Base-by-base conservation (phyloP, 164 flowering plant species). In the Macadamia integrifolia region DNA sequence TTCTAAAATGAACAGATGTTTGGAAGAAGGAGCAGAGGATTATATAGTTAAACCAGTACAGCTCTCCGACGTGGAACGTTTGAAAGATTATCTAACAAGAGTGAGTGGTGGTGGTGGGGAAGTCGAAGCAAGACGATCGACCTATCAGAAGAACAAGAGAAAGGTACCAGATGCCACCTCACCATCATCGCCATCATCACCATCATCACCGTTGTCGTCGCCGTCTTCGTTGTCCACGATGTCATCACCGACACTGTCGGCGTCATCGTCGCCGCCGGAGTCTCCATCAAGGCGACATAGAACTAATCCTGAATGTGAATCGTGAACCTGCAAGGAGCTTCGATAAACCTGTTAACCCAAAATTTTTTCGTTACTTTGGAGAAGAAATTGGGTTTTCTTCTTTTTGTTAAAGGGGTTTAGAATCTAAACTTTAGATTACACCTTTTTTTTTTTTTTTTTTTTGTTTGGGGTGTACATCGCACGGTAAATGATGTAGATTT, bases 1-100 rank as follows among this genome's bases (percentile, higher is more conserved):
- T 52, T 50, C 6, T 53, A 32, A 28, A 35, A 35, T 9, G 9
- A 11, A 11, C 72, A 87, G 92, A 56, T 87, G 92, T 79, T 79
- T 87, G 79, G 92, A 85, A 66, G 89, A 85, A 77, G 92, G 89
- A 7, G 89, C 92, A 0, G 88, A 85, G 76, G 92, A 87, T 50
- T 87, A 81, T 71, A 81, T 87, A 64, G 81, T 87, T 63, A 87
- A 87, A 75, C 92, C 92, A 10, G 88, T 87, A 67, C 86, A 87
- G 67, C 61, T 84, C 46, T 73, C 88, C 0, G 89, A 86, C 68
- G 87, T 87, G 46, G 71, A 83, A 61, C 71, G 88, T 7, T 60
- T 87, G 58, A 82, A 72, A 63, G 76, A 80, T 58, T 84, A 74
- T 79, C 75, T 84, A 82, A 71, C 44, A 44, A 76, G 78, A 23